A percentile compares a stretch with the other conserved stretches of the same genome.
These are phyloP conservation scores for Luffa acutangula DNA, from an alignment of 306 rosid species.

Conservation along the genomic window DNA sequence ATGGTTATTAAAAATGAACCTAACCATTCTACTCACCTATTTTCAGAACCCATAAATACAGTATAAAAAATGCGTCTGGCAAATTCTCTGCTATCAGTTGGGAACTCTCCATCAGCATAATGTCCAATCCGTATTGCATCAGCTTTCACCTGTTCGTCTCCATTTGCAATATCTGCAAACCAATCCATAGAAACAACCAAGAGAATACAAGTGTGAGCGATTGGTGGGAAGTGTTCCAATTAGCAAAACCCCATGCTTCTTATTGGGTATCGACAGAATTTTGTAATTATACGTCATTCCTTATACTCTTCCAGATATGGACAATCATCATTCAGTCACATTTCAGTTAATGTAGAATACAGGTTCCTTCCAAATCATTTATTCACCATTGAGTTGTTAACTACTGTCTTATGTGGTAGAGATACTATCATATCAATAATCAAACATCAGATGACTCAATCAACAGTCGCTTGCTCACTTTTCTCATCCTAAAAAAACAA, in stretches of 20 bases:
- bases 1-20: background rate
- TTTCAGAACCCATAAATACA: slow-evolving; percentile 92
- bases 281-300: background rate
- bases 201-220: background rate
- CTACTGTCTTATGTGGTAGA: background rate
- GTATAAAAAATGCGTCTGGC: slow-evolving; percentile 82
- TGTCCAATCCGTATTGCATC: slow-evolving; percentile 87
- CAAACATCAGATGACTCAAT: background rate
- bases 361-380: background rate
- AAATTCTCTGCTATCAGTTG: slow-evolving; percentile 82
- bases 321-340: background rate
- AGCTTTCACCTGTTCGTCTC: slow-evolving; percentile 86
- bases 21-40: slow-evolving; percentile 40
- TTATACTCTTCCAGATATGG: background rate
- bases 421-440: background rate
- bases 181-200: slow-evolving; percentile 15
- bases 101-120: slow-evolving; percentile 73
- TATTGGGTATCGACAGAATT: background rate
- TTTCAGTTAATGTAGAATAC: background rate
- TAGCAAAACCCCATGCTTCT: background rate
- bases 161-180: slow-evolving; percentile 64
- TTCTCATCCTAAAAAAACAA: background rate
- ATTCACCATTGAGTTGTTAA: background rate
- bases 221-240: background rate
- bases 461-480: background rate